A percentile compares a stretch with the other conserved stretches of the same genome.
Conservation (phyloP, 2,329 filamentous ascomycete genomes). For the Aspergillus sp. region DNA sequence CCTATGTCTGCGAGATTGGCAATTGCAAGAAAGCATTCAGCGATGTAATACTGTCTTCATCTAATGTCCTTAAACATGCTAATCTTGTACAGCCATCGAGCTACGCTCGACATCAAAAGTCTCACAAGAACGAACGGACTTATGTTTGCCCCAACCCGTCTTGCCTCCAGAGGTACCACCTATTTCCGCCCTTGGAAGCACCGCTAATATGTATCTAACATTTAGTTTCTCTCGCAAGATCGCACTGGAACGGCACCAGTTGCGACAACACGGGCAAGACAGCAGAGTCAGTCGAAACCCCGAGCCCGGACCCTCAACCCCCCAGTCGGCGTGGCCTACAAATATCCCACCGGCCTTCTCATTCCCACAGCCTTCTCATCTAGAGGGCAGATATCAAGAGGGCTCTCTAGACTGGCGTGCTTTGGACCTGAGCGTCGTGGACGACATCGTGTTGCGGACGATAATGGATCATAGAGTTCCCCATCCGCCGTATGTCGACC, state of each 20-base stretch:
- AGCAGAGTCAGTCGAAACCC: not conserved
- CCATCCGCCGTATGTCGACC: no score
- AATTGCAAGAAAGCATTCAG: not conserved
- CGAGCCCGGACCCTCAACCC: no score
- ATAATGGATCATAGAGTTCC: no score
- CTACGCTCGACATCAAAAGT: not conserved
- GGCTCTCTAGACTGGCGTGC: no score
- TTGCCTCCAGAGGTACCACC: not conserved
- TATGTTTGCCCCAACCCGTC: not conserved
- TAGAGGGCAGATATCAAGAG: no score
- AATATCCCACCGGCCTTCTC: no score
- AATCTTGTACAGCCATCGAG: not conserved
- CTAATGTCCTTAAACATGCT: rapidly evolving
- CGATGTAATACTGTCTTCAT: not conserved
- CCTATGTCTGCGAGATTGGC: not conserved
- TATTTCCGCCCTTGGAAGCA: not conserved
- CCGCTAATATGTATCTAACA: no score
- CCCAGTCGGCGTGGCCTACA: no score
- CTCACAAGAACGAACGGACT: not conserved
- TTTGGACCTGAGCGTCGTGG: no score
- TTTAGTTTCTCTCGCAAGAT: not conserved
- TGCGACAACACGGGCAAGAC: not conserved
- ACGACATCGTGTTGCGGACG: no score
- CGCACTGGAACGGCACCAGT: not conserved
- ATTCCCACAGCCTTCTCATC: no score